Evolutionary conservation across 345 rosid species (phyloP).

Genomic region (Eucalyptus fibrosa): DNA sequence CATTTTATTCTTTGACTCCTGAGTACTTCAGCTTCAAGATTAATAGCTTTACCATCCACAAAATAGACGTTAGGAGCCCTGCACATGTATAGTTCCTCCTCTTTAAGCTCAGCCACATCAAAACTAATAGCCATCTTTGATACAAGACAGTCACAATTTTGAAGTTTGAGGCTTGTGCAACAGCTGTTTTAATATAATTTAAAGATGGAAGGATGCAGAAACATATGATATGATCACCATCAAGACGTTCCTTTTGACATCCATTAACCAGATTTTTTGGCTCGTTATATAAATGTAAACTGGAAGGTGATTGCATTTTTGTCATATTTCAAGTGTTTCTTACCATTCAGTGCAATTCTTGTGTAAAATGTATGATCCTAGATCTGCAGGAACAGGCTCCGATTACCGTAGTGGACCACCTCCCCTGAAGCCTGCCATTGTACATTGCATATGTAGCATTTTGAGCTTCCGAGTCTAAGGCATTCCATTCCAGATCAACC

Average conservation of each 20-base stretch:
- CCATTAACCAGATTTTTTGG: not conserved
- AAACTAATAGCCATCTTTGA: not conserved
- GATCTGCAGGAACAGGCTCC: constrained; percentile 57
- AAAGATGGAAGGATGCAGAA: not conserved
- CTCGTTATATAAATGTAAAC: not conserved
- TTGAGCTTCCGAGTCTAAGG: not conserved
- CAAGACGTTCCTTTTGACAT: not conserved
- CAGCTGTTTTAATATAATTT: not conserved
- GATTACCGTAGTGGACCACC: constrained; percentile 57
- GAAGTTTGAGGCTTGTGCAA: not conserved
- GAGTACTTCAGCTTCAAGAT: constrained; percentile 74
- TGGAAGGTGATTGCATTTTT: not conserved
- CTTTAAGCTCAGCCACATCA: not conserved
- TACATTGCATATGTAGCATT: not conserved
- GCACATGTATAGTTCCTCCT: not conserved
- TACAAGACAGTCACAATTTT: not conserved
- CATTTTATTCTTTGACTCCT: constrained; percentile 72
- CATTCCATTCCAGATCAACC: not conserved
- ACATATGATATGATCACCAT: not conserved
- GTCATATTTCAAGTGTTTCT: not conserved
- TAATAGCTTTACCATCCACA: constrained; percentile 45
- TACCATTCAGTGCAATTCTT: constrained; percentile 85
- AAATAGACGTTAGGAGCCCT: constrained; percentile 93
- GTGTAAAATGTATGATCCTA: constrained; percentile 55
- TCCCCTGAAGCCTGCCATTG: constrained; percentile 67